phyloP scores from a whole-genome alignment of 352 stramenopile genomes.

The Phytophthora pluvialis region DNA sequence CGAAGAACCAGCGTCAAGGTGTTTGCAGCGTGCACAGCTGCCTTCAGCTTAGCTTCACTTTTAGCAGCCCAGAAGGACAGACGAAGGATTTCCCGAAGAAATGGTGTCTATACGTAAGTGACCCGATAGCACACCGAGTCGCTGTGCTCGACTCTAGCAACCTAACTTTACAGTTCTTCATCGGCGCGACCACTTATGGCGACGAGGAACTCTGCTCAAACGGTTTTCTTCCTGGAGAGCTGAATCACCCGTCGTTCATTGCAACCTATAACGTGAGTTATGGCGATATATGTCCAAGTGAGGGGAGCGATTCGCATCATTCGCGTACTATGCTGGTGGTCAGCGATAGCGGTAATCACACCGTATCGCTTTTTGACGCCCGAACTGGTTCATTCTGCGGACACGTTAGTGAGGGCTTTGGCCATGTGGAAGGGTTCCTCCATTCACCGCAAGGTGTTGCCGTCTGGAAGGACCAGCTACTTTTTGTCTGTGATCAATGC shows the following conservation, averaged over 20 bases:
- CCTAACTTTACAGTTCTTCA: conserved; percentile 40
- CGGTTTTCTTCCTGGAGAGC: conserved; percentile 56
- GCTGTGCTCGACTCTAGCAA: conserved; percentile 40
- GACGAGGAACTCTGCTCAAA: conserved; percentile 50
- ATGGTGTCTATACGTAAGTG: conserved; percentile 52
- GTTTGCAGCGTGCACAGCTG: conserved; percentile 43
- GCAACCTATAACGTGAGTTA: conserved; percentile 21
- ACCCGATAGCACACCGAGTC: conserved; percentile 61
- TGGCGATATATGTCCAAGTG: not conserved
- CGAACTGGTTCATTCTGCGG: conserved; percentile 35
- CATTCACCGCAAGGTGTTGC: conserved; percentile 65
- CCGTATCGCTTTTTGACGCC: conserved; percentile 60
- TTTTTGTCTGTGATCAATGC: conserved; percentile 69
- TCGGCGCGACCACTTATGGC: conserved; percentile 68
- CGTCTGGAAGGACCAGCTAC: conserved; percentile 43
- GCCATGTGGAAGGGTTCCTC: conserved; percentile 53
- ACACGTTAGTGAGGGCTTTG: conserved; percentile 62
- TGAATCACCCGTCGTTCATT: conserved; percentile 58
- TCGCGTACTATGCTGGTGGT: conserved; percentile 38
- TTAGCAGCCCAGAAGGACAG: conserved; percentile 10
- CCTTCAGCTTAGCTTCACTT: conserved; percentile 30
- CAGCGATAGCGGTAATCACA: conserved; percentile 71
- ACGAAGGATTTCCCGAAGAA: conserved; percentile 5
- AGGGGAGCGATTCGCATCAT: not conserved
- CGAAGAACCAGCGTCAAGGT: conserved; percentile 13